Percentiles rank a stretch among this genome's conserved stretches.
Conservation (phyloP, 2,329 filamentous ascomycete species). For the Daldinia sp. region DNA sequence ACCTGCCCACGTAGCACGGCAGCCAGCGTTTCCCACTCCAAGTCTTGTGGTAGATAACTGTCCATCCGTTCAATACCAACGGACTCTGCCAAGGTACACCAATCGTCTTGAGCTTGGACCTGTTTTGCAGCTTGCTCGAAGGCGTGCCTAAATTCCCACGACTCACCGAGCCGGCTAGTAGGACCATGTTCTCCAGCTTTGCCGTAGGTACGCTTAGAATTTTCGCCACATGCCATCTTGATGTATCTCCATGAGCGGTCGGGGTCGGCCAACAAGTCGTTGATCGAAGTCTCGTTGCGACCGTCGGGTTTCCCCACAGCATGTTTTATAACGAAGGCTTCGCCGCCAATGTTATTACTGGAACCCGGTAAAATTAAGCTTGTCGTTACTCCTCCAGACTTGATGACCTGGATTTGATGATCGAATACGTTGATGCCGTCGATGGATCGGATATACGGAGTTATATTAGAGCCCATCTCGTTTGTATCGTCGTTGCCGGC, state of each 20-base stretch:
- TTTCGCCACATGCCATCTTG: conserved; percentile 81
- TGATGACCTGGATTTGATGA: conserved; percentile 72
- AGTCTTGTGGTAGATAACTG: conserved; percentile 67
- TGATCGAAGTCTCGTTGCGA: conserved; percentile 68
- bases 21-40: conserved; percentile 69
- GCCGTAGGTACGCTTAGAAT: conserved; percentile 70
- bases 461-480: conserved; percentile 70
- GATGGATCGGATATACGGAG: conserved; percentile 72
- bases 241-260: conserved; percentile 73
- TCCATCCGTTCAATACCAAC: conserved; percentile 60
- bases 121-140: conserved; percentile 68
- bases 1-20: conserved; percentile 73
- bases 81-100: conserved; percentile 66
- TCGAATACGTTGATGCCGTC: conserved; percentile 71
- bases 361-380: conserved; percentile 72
- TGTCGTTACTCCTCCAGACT: conserved; percentile 76
- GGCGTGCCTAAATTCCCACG: conserved; percentile 73
- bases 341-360: conserved; percentile 77
- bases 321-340: conserved; percentile 74
- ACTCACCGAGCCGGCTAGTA: conserved; percentile 71
- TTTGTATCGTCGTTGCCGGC: conserved; percentile 66
- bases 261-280: conserved; percentile 71
- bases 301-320: conserved; percentile 68
- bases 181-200: conserved; percentile 61
- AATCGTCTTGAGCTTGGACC: conserved; percentile 70